Evolutionary conservation across 352 stramenopile species (phyloP).

Genomic region (Pythium brassicae): DNA sequence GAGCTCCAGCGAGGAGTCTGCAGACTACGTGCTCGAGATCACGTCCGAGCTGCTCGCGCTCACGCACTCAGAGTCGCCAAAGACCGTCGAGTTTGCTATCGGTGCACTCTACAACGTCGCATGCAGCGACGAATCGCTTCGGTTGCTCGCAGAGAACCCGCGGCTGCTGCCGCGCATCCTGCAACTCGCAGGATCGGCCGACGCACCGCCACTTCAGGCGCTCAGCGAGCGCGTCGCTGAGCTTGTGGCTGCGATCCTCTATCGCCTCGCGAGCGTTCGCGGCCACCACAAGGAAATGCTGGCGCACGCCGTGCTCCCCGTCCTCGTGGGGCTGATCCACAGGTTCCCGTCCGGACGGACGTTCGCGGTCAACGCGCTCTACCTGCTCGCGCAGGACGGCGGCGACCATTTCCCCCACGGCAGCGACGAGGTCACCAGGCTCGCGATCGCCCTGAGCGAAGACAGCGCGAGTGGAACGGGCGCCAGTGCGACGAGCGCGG

Average conservation of each 20-base stretch:
- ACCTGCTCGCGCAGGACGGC: slow-evolving; percentile 37
- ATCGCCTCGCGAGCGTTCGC: slow-evolving; percentile 31
- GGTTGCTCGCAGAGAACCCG: slow-evolving; percentile 32
- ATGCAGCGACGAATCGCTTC: slow-evolving; percentile 59
- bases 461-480: slow-evolving; percentile 9
- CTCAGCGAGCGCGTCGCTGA: slow-evolving; percentile 35
- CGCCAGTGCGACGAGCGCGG: background rate
- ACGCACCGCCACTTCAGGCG: slow-evolving; percentile 5
- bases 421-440: slow-evolving; percentile 42
- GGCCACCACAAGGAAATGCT: slow-evolving; percentile 24
- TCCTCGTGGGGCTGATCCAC: slow-evolving; percentile 48
- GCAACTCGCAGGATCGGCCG: slow-evolving; percentile 17
- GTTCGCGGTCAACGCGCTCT: slow-evolving; percentile 57
- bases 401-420: slow-evolving; percentile 57
- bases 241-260: slow-evolving; percentile 52
- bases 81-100: slow-evolving; percentile 51
- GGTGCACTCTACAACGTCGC: slow-evolving; percentile 73
- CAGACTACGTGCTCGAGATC: slow-evolving; percentile 47
- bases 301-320: slow-evolving; percentile 34
- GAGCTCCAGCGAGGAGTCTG: slow-evolving; percentile 53
- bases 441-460: slow-evolving; percentile 36
- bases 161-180: slow-evolving; percentile 36
- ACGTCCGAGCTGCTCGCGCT: slow-evolving; percentile 50
- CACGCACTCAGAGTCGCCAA: slow-evolving; percentile 18
- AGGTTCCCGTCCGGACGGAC: slow-evolving; percentile 30